Evolutionary conservation across 257 asterid species (phyloP), one percentile per base, ranked within the genome.

Genomic region (Ocimum tenuiflorum): DNA sequence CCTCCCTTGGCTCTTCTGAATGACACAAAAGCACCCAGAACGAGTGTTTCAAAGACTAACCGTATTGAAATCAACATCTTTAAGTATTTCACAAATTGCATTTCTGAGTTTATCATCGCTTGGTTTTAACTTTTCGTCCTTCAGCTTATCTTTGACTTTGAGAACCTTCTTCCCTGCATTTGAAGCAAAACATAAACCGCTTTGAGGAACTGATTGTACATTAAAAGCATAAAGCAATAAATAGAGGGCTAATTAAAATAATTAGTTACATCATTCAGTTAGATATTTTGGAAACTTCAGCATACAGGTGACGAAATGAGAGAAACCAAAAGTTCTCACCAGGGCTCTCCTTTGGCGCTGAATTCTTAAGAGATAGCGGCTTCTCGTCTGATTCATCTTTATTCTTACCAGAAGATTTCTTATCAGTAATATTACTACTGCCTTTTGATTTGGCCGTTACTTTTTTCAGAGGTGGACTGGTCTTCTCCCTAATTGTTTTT

Each of bases 51-150:
- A 48, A 49, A 52, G n/a, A 65, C 90, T 58, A 63, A 83, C 94
- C 74, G 86, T 86, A 68, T 77, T 81, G 78, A 86, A 86, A 73
- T 86, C 87, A 7, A 86, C 89, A 51, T 77, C 86, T 57, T 83
- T 83, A 38, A 86, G 85, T 51, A 79, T 79, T 63, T 77, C 82
- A 74, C 83, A 69, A 48, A 83, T 76, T 3, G 79, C 79, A 15
- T 56, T 63, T 60, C 64, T 75, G 23, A 83, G 80, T 59, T 83
- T 81, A 66, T 81, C 80, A 49, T 86, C 81, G 8, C 63, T 79
- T 13, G 86, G 94, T 67, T 49, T 75, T 33, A 60, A 22, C 20
- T 68, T 79, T 65, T 76, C 83, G 81, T 73, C 87, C 71, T 68
- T 72, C 19, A 68, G 65, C 48, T 75, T 79, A 31, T 81, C 86